Base-by-base conservation (phyloP, 2,329 filamentous ascomycete species). In the Cladosporium sp. region DNA sequence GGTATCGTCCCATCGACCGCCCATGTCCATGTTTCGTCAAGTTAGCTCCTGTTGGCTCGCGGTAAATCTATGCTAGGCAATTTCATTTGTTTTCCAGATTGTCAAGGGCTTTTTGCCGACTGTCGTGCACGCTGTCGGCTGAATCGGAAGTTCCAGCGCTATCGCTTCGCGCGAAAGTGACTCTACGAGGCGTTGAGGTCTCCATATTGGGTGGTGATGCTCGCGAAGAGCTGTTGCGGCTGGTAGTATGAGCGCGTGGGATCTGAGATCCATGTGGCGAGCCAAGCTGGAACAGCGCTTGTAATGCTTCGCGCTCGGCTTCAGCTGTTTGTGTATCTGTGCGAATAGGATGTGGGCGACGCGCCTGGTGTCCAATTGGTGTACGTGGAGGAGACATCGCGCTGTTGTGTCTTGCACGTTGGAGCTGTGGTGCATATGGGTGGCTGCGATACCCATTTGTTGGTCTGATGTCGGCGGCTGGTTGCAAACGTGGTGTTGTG, bases 281-380 rank as follows among this genome's bases (percentile, higher is more conserved):
- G 67, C 89, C 91, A 85, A 94, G 88, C 68, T 92, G 92, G 25
- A 93, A 78, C 22, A 94, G 75, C 0, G 88, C 88, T 69, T 92
- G 89, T 49, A 93, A 85, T 5, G 90, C 90, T 67, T 93, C 90
- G 68, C 92, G 88, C 69, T 94, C 90, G 54, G 78, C 79, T 61
- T 88, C 83, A 8, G 83, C 76, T 20, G 85, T 85, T 63, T 89
- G 87, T 58, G 86, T 87, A 0, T 87, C 86, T 30, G 88, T 89
- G 61, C 86, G 85, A 4, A 88, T 75, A 15, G 86, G 83, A 7
- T 82, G 79, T 56, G 72, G 67, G 2, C 67, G 67, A 22, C 60
- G 63, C 17, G 51, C 61, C 6, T 58, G 55, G 19, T 39, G 55
- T 66, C 69, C 63, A 62, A 70, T 49, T 17, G 70, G 70, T 6